Conservation (phyloP, 2,329 filamentous ascomycete genomes). For the Pezicula carpinea region DNA sequence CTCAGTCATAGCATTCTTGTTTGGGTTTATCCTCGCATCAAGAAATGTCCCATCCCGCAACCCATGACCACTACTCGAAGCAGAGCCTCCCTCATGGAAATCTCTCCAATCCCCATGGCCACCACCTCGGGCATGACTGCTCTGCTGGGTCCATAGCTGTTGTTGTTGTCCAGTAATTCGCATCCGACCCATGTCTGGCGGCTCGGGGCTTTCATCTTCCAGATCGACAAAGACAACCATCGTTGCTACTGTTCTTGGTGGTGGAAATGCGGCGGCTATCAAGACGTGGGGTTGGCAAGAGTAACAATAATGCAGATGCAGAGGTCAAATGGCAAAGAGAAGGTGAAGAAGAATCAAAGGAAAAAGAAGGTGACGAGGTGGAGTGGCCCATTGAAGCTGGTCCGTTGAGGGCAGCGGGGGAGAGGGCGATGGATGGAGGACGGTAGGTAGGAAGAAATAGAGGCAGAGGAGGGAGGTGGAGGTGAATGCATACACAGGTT, state of each 20-base stretch:
- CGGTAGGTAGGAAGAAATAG: too few species aligned
- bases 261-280: too few species aligned
- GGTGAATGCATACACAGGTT: not conserved
- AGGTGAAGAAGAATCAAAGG: not conserved
- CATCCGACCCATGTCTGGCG: constrained; percentile 14
- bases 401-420: constrained; percentile 8
- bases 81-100: constrained; percentile 5
- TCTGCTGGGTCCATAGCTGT: constrained; percentile 2
- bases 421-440: not conserved
- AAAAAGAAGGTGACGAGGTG: constrained; percentile 13
- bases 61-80: not conserved
- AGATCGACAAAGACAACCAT: constrained; percentile 30
- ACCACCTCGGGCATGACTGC: not conserved
- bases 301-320: constrained; percentile 5
- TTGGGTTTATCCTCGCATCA: constrained; percentile 33
- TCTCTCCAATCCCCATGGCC: constrained; percentile 10
- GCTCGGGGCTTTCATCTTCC: constrained; percentile 25
- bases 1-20: constrained; percentile 55
- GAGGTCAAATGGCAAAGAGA: not conserved
- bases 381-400: constrained; percentile 24
- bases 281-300: constrained; percentile 1
- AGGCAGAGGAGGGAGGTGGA: not conserved
- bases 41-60: constrained; percentile 4
- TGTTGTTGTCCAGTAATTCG: constrained; percentile 8
- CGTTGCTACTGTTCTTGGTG: too few species aligned